These are phyloP conservation scores for Tricholoma sp. DNA, from an alignment of 768 basidiomycete genomes.

Conservation along the genomic window DNA sequence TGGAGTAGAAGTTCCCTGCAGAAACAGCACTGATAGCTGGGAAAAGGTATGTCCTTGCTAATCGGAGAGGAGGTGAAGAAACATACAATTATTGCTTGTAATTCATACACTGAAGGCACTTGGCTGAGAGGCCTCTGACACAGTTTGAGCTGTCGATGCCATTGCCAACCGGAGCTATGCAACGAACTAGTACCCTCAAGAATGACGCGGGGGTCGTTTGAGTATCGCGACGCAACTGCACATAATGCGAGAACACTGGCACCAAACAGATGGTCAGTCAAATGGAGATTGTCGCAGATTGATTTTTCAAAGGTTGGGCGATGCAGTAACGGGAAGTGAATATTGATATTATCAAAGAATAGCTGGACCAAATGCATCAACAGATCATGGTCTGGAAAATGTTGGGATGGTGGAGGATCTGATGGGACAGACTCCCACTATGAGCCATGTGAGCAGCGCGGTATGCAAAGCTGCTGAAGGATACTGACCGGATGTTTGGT, in stretches of 20 bases:
- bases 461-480: not conserved
- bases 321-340: conserved; percentile 59
- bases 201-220: conserved; percentile 42
- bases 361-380: conserved; percentile 43
- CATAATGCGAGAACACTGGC: conserved; percentile 58
- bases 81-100: conserved; percentile 63
- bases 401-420: conserved; percentile 16
- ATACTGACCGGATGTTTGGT: conserved; percentile 11
- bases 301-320: conserved; percentile 56
- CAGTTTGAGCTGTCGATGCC: conserved; percentile 56
- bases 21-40: conserved; percentile 35
- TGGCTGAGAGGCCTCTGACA: conserved; percentile 54
- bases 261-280: conserved; percentile 46
- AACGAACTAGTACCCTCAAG: conserved; percentile 30
- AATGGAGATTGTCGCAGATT: conserved; percentile 41
- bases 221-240: conserved; percentile 55
- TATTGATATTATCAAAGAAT: conserved; percentile 54
- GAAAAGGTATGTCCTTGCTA: not conserved
- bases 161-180: conserved; percentile 56
- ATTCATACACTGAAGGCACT: conserved; percentile 57
- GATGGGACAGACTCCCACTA: conserved; percentile 34
- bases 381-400: conserved; percentile 48
- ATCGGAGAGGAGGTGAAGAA: conserved; percentile 10
- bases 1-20: conserved; percentile 39
- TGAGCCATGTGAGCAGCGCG: not conserved